Evolutionary conservation across 495 filamentous ascomycete genomes (phyloP).

Genomic region (Xylaria nigripes): DNA sequence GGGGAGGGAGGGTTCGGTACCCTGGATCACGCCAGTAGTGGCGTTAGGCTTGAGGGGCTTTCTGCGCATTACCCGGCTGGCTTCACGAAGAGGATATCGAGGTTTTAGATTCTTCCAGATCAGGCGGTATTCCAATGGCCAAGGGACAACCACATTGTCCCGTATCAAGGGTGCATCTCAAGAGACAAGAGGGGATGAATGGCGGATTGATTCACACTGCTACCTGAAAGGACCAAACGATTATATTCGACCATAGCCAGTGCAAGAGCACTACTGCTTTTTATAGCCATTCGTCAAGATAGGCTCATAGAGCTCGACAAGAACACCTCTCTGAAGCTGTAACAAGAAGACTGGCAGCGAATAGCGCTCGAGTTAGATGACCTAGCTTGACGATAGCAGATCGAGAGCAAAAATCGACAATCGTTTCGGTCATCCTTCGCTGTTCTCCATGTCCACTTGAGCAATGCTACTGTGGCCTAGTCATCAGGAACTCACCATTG

Average conservation of each 20-base stretch:
- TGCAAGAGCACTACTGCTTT: constrained; percentile 34
- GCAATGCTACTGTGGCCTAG: constrained; percentile 21
- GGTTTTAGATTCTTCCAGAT: constrained; percentile 20
- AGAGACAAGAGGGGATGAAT: constrained; percentile 16
- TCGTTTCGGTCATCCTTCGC: constrained; percentile 24
- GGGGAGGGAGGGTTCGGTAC: constrained; percentile 14
- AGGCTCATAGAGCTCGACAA: constrained; percentile 37
- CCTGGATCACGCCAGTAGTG: constrained; percentile 7
- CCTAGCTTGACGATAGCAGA: constrained; percentile 58
- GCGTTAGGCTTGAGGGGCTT: constrained; percentile 6
- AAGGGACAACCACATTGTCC: constrained; percentile 15
- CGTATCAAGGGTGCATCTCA: constrained; percentile 20
- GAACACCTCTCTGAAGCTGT: constrained; percentile 27
- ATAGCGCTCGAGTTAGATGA: constrained; percentile 40
- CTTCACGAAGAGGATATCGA: constrained; percentile 10
- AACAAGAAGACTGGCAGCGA: constrained; percentile 41
- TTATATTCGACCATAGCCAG: constrained; percentile 30
- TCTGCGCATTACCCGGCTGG: constrained; percentile 9
- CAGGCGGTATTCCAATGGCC: constrained; percentile 22
- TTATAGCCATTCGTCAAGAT: constrained; percentile 39
- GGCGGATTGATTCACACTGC: constrained; percentile 20
- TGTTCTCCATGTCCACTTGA: constrained; percentile 22
- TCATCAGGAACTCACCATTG: constrained; percentile 16
- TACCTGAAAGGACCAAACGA: constrained; percentile 25
- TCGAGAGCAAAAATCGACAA: constrained; percentile 40